Evolutionary conservation across 2,329 filamentous ascomycete genomes (phyloP).

Genomic region (Colletotrichum lentis): DNA sequence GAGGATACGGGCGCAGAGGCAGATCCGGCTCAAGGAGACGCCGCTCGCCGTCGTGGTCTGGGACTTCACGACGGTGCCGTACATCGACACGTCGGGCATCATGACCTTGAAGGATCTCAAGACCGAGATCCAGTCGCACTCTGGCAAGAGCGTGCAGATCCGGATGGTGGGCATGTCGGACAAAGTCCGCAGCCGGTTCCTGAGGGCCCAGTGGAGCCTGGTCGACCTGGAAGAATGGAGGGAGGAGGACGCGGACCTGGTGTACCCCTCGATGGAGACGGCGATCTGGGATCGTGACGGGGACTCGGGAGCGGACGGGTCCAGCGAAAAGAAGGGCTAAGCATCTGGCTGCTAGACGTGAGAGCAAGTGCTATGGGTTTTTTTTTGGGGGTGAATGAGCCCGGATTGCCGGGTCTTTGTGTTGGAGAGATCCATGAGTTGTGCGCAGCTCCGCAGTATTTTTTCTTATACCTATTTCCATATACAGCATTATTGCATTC

Average conservation of each 20-base stretch:
- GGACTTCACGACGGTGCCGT: constrained; percentile 61
- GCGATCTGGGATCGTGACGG: constrained; percentile 35
- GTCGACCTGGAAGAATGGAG: constrained; percentile 33
- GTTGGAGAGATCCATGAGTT: neutral
- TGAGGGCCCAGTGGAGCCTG: constrained; percentile 49
- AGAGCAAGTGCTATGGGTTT: no score
- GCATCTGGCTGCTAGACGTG: neutral
- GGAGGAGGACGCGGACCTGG: constrained; percentile 33
- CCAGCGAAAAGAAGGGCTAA: constrained; percentile 27
- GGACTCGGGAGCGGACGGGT: constrained; percentile 16
- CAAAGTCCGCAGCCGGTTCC: constrained; percentile 52
- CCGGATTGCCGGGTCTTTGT: neutral
- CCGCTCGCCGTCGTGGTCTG: constrained; percentile 59
- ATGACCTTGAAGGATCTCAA: constrained; percentile 59
- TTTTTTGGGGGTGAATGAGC: no score
- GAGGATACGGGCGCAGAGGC: constrained; percentile 54
- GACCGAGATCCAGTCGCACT: constrained; percentile 58
- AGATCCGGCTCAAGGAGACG: constrained; percentile 42
- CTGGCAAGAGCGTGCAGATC: constrained; percentile 56
- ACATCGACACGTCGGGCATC: constrained; percentile 63
- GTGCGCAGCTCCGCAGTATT: neutral
- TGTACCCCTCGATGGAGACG: constrained; percentile 32
- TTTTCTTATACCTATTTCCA: neutral
- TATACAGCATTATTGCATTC: no score
- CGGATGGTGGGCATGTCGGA: constrained; percentile 59